Evolutionary conservation across 768 basidiomycete genomes (phyloP).

Genomic region (Cystobasidium onofrii): DNA sequence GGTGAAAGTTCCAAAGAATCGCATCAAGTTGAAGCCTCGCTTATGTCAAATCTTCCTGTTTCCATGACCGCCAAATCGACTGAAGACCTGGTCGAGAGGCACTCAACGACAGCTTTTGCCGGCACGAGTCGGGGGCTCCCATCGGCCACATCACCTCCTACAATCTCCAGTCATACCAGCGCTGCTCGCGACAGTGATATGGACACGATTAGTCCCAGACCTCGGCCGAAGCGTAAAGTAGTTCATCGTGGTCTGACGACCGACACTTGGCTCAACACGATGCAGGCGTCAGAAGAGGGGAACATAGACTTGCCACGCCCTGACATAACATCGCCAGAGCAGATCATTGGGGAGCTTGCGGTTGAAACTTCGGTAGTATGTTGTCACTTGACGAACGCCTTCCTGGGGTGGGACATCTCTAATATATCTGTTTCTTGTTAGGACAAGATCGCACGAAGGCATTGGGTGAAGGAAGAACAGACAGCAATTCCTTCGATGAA

Average conservation of each 20-base stretch:
- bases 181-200: neutral
- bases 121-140: no score
- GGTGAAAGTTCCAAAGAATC: no score
- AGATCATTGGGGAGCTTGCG: neutral
- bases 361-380: neutral
- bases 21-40: no score
- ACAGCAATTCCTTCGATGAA: constrained; percentile 15
- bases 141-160: no score
- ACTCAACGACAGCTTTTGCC: no score
- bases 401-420: no score
- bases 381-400: no score
- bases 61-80: no score
- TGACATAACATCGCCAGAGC: constrained; percentile 6
- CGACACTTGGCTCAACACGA: neutral
- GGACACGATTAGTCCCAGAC: neutral
- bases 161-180: neutral
- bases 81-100: no score
- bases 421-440: no score
- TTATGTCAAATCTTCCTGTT: no score
- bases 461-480: neutral
- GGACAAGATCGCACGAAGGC: neutral
- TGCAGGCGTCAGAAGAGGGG: neutral
- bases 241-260: neutral
- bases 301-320: neutral
- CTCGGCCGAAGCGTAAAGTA: neutral